phyloP scores from a whole-genome alignment of 306 rosid species.

The Acacia crassicarpa region DNA sequence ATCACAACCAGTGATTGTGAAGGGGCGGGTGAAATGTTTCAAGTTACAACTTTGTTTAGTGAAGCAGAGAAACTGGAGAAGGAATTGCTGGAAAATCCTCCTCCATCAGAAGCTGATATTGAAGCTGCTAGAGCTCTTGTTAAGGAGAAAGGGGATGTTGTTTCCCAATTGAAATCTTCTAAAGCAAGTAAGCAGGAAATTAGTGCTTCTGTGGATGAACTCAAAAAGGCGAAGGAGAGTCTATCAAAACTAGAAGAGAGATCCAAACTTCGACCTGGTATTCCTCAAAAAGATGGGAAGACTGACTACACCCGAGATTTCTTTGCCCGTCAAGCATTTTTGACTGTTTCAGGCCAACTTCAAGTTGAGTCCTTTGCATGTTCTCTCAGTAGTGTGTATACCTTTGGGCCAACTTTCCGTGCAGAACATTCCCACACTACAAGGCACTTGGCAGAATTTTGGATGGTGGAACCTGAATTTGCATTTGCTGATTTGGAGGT shows the following conservation, averaged over 20 bases:
- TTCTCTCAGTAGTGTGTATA: slow-evolving; percentile 86
- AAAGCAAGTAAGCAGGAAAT: slow-evolving; percentile 72
- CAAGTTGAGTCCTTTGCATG: slow-evolving; percentile 92
- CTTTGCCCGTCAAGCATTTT: slow-evolving; percentile 96
- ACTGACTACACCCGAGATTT: slow-evolving; percentile 78
- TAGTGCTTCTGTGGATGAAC: slow-evolving; percentile 61
- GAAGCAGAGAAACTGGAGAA: slow-evolving; percentile 87
- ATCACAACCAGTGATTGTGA: slow-evolving; percentile 97
- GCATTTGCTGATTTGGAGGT: slow-evolving; percentile 96
- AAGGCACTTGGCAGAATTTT: slow-evolving; percentile 96
- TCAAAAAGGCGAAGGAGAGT: slow-evolving; percentile 74
- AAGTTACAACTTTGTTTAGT: slow-evolving; percentile 82
- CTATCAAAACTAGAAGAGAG: slow-evolving; percentile 69
- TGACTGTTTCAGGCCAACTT: slow-evolving; percentile 97
- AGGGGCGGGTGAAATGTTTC: slow-evolving; percentile 99
- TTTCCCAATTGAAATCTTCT: slow-evolving; percentile 67
- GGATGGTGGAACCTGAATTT: slow-evolving; percentile 99
- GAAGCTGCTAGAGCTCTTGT: slow-evolving; percentile 63
- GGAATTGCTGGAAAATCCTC: slow-evolving; percentile 78
- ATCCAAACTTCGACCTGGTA: slow-evolving; percentile 78
- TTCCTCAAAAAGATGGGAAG: slow-evolving; percentile 89
- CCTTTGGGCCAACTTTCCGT: slow-evolving; percentile 96
- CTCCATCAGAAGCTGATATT: slow-evolving; percentile 73
- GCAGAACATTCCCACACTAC: slow-evolving; percentile 98
- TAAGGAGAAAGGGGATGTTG: slow-evolving; percentile 73